Conservation (phyloP, 1,139 yeast species). For the Zygoascus meyerae region DNA sequence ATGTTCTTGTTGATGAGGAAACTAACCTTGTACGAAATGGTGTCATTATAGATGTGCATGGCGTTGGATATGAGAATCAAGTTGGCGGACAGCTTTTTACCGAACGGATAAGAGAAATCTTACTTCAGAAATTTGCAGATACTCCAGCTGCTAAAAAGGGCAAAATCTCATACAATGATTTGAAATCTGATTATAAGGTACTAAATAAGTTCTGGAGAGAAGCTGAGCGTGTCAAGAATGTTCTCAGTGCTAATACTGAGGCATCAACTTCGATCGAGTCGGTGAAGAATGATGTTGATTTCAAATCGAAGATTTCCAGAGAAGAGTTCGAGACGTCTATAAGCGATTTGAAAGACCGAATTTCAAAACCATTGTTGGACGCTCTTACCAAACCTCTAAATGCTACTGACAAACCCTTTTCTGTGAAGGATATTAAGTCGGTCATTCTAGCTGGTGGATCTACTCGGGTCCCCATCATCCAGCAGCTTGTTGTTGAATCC, state of each 20-base stretch:
- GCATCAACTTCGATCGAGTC: slow-evolving; percentile 64
- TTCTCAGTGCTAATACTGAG: slow-evolving; percentile 82
- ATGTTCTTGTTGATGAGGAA: slow-evolving; percentile 37
- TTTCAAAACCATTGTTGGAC: slow-evolving; percentile 50
- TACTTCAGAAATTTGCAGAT: slow-evolving; percentile 49
- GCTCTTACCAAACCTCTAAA: slow-evolving; percentile 39
- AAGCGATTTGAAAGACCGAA: slow-evolving; percentile 40
- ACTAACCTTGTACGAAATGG: slow-evolving; percentile 27
- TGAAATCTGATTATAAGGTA: slow-evolving; percentile 38
- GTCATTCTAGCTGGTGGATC: slow-evolving; percentile 88
- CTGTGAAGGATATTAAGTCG: slow-evolving; percentile 47
- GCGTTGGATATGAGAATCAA: slow-evolving; percentile 57
- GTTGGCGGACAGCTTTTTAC: slow-evolving; percentile 79
- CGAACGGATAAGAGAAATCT: slow-evolving; percentile 51
- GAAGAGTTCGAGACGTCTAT: slow-evolving; percentile 67
- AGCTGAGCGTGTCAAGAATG: slow-evolving; percentile 81
- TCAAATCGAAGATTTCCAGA: slow-evolving; percentile 59
- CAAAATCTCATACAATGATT: slow-evolving; percentile 29
- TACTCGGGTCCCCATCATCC: slow-evolving; percentile 84
- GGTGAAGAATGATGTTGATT: slow-evolving; percentile 61
- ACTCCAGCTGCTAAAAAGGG: slow-evolving; percentile 2
- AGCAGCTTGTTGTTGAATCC: slow-evolving; percentile 43
- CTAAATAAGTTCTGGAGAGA: slow-evolving; percentile 67
- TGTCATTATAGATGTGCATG: slow-evolving; percentile 55
- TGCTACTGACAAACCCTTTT: slow-evolving; percentile 28